These are phyloP conservation scores for Didymella pomorum DNA, from an alignment of 2,329 filamentous ascomycete species.

Conservation along the genomic window DNA sequence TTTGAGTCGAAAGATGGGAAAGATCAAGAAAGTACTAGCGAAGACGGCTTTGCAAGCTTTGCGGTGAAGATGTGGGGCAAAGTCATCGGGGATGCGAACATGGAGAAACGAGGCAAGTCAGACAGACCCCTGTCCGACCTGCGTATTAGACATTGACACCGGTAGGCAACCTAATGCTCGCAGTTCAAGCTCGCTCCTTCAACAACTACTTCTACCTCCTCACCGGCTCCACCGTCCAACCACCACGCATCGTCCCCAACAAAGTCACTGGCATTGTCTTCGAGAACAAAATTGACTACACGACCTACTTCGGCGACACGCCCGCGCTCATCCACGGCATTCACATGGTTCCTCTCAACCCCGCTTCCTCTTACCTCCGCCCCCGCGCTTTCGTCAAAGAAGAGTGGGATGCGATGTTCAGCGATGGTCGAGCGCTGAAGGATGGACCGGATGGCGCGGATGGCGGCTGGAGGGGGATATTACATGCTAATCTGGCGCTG, in stretches of 20 bases:
- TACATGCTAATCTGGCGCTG: constrained; percentile 83
- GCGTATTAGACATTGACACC: neutral
- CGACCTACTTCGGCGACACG: constrained; percentile 75
- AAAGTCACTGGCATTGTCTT: constrained; percentile 76
- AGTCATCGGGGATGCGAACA: constrained; percentile 74
- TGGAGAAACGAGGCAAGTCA: constrained; percentile 70
- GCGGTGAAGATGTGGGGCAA: constrained; percentile 94
- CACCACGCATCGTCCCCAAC: constrained; percentile 80
- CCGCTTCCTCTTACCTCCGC: constrained; percentile 73
- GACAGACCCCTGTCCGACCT: neutral
- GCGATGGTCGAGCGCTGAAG: constrained; percentile 64
- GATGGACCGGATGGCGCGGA: constrained; percentile 11
- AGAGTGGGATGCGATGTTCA: constrained; percentile 74
- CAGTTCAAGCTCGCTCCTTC: constrained; percentile 76
- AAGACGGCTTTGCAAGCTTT: constrained; percentile 88
- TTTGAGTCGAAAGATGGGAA: constrained; percentile 77
- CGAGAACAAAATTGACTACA: constrained; percentile 94
- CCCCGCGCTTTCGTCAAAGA: constrained; percentile 74
- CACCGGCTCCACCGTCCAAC: constrained; percentile 73
- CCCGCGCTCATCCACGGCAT: constrained; percentile 77
- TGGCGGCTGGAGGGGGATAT: constrained; percentile 85
- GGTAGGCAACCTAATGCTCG: constrained; percentile 79
- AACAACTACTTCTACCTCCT: constrained; percentile 84
- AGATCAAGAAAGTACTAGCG: constrained; percentile 86
- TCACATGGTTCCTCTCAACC: constrained; percentile 81